Conservation (phyloP, 1,284 basidiomycete species). For the Moniliella sp. region DNA sequence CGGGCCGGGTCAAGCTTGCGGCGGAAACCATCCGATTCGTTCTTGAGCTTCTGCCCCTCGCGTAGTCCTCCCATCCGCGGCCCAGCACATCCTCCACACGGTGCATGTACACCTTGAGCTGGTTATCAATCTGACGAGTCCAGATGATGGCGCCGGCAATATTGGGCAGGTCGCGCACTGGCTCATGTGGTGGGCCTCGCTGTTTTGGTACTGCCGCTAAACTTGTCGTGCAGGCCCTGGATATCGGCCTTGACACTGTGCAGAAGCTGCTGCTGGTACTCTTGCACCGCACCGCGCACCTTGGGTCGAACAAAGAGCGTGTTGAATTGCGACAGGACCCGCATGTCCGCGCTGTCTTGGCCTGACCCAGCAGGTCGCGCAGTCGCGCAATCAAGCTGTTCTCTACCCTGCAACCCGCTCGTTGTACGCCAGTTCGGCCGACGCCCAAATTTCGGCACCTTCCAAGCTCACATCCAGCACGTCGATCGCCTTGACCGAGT, state of each 20-base stretch:
- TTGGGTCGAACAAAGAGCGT: constrained; percentile 92
- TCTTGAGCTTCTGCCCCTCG: constrained; percentile 89
- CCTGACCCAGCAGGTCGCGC: constrained; percentile 76
- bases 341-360: constrained; percentile 95
- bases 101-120: constrained; percentile 89
- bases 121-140: constrained; percentile 91
- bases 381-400: constrained; percentile 90
- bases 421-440: constrained; percentile 89
- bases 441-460: constrained; percentile 93
- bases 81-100: constrained; percentile 97
- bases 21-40: constrained; percentile 71
- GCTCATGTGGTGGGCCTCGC: constrained; percentile 89
- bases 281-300: constrained; percentile 65
- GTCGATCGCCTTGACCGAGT: constrained; percentile 82
- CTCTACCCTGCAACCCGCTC: constrained; percentile 88
- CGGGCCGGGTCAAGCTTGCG: constrained; percentile 83
- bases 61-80: constrained; percentile 92
- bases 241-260: constrained; percentile 75
- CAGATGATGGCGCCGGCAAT: constrained; percentile 94
- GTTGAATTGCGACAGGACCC: constrained; percentile 95
- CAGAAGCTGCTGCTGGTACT: constrained; percentile 63
- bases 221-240: constrained; percentile 73
- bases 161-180: constrained; percentile 86
- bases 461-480: constrained; percentile 63
- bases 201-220: constrained; percentile 66